Percentiles rank a stretch among this genome's conserved stretches.
These are phyloP conservation scores for Solanum commersonii DNA, from an alignment of 257 asterid species.

Conservation along the genomic window DNA sequence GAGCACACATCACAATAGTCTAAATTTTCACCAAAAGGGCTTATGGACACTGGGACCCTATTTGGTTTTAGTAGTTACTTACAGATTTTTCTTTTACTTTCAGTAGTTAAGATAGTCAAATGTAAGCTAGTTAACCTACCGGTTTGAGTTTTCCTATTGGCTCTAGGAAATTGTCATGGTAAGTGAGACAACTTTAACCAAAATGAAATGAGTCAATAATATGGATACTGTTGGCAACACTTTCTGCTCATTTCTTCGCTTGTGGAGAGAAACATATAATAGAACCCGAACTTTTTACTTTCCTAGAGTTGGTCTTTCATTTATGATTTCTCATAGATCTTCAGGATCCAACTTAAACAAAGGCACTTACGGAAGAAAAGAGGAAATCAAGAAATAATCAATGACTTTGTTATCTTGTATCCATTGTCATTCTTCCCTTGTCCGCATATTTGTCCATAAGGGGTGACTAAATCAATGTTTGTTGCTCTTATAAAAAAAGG, in stretches of 20 bases:
- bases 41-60: neutral
- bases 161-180: neutral
- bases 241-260: neutral
- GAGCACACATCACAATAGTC: neutral
- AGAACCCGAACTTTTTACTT: neutral
- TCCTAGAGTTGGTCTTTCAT: neutral
- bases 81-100: neutral
- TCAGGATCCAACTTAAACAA: neutral
- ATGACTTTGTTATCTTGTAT: neutral
- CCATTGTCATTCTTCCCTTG: neutral
- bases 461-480: neutral
- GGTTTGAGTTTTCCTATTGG: neutral
- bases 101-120: neutral
- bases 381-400: neutral
- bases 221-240: neutral
- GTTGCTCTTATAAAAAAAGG: neutral
- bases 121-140: neutral
- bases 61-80: neutral
- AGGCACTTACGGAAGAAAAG: neutral
- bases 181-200: neutral
- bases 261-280: neutral
- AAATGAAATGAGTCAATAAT: neutral
- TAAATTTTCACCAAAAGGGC: neutral
- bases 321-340: neutral
- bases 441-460: neutral